Evolutionary conservation across 192 early-diverging fungal genomes (phyloP).

Genomic region (Entomortierella lignicola): DNA sequence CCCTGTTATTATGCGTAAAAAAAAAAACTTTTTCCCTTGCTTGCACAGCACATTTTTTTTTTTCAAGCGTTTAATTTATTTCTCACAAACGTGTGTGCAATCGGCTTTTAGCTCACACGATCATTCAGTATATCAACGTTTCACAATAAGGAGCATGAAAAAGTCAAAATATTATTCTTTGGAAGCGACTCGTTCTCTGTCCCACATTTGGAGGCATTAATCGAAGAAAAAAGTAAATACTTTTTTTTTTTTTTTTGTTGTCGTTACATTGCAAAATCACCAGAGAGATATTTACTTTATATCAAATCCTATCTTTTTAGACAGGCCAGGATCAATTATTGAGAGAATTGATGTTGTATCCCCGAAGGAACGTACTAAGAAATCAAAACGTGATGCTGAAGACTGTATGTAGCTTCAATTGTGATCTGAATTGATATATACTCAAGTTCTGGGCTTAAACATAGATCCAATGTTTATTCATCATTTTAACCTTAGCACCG

Average conservation of each 20-base stretch:
- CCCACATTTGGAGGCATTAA: slow-evolving; percentile 66
- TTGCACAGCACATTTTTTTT: not conserved
- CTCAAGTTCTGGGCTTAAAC: no score
- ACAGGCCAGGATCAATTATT: slow-evolving; percentile 48
- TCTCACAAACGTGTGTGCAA: no score
- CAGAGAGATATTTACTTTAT: not conserved
- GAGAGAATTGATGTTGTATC: slow-evolving; percentile 51
- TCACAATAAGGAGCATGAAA: slow-evolving; percentile 5
- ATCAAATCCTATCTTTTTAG: slow-evolving; percentile 36
- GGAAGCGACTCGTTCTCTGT: slow-evolving; percentile 88
- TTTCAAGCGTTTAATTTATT: no score
- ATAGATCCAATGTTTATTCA: no score
- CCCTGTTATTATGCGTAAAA: not conserved
- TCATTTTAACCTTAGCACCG: slow-evolving; percentile 41
- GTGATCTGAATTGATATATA: not conserved
- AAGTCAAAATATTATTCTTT: slow-evolving; percentile 80
- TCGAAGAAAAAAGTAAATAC: slow-evolving; percentile 58
- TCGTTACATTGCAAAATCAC: not conserved
- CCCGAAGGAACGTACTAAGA: slow-evolving; percentile 38
- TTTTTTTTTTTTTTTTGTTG: slow-evolving; percentile 25
- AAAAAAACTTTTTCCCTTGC: no score
- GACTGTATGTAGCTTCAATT: slow-evolving; percentile 25
- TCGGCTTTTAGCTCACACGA: slow-evolving; percentile 5
- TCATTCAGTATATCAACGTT: slow-evolving; percentile 11
- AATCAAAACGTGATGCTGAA: slow-evolving; percentile 42